Base-by-base conservation (phyloP, 306 rosid species). In the Cucumis hystrix region DNA sequence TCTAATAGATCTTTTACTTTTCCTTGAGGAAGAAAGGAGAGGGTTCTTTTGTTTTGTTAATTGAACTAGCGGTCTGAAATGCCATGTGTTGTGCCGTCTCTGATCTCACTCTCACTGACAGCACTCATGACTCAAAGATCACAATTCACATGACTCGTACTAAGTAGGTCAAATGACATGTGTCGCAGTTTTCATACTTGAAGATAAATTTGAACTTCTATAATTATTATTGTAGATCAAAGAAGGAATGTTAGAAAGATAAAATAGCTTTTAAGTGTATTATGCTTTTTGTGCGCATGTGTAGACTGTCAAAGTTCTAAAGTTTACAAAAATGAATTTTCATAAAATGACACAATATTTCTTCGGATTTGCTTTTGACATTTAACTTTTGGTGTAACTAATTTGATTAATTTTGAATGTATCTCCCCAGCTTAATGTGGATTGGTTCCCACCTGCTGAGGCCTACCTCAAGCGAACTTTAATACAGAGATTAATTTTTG, bases 401-500 rank as follows among this genome's bases (percentile, higher is more conserved):
- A 21, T 75, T 57, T 75, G 39, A 57, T 15, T 41, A 9, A n/a
- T 25, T 28, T 52, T 75, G 80, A 82, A 45, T 76, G 79, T 37
- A 45, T 67, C 70, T 66, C 76, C 77, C 81, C 95, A 94, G 98
- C 98, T 94, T 41, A 87, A 82, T 83, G 87, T 79, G 82, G 81
- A 90, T 79, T 94, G 98, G 98, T 94, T 94, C 88, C 89, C 68
- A 13, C 97, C 98, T 55, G 83, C 89, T 2, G 98, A 94, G 86
- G 97, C 97, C 64, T 94, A 90, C 67, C 91, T 90, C 81, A 94
- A 94, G 92, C 90, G 98, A 67, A 85, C 93, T 64, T 84, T 89
- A 77, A 90, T 94, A 81, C 96, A 91, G 93, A 94, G 81, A 81
- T 79, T 91, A 81, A 90, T 94, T 74, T 90, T 78, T 74, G 89